Evolutionary conservation across 129 eudicot species (phyloP).

Genomic region (Dittrichia graveolens): DNA sequence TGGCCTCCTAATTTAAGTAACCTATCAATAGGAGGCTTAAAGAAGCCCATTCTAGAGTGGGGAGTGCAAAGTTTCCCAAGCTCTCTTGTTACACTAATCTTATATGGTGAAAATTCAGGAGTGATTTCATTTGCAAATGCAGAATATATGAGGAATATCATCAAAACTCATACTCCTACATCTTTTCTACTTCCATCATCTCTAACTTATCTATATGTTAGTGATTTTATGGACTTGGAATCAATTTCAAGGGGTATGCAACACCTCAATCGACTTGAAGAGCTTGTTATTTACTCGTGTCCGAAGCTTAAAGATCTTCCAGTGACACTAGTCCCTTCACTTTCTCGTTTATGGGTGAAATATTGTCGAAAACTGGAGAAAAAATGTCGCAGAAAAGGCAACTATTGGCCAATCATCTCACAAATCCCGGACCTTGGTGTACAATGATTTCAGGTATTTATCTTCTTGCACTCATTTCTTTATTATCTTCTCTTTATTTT

Average conservation of each 20-base stretch:
- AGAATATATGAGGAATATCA: not conserved
- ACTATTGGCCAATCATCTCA: slow-evolving; percentile 27
- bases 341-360: not conserved
- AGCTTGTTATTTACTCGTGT: not conserved
- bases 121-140: slow-evolving; percentile 1
- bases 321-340: slow-evolving; percentile 18
- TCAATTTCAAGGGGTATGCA: slow-evolving; percentile 7
- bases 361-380: not conserved
- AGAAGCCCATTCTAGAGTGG: slow-evolving; percentile 16
- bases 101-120: not conserved
- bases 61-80: slow-evolving; percentile 7
- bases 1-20: slow-evolving; percentile 18
- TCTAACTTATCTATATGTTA: not conserved
- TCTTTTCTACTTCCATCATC: slow-evolving; percentile 15
- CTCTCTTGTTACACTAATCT: not conserved
- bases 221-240: not conserved
- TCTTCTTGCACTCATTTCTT: too few relatives aligned
- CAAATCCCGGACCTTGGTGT: slow-evolving; percentile 17
- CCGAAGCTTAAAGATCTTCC: slow-evolving; percentile 21
- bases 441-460: not conserved
- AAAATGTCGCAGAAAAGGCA: slow-evolving; percentile 8
- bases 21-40: not conserved
- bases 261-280: slow-evolving; percentile 17
- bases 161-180: not conserved
- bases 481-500: too few relatives aligned